These are phyloP conservation scores for Artemisia tridentata DNA, from an alignment of 129 eudicot genomes.

Conservation along the genomic window DNA sequence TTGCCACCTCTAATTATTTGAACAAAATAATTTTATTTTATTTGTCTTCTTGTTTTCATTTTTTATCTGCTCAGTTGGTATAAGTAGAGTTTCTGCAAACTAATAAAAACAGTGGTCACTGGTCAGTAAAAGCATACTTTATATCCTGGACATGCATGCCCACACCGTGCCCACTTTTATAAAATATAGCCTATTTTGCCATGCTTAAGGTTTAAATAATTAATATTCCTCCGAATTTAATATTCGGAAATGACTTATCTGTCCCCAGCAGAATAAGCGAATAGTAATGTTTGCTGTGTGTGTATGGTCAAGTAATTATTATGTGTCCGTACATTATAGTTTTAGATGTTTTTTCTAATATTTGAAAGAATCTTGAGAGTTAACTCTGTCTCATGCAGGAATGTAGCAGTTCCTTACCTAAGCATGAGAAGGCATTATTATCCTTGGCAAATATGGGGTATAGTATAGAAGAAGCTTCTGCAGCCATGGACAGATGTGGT, in stretches of 20 bases:
- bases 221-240: background rate
- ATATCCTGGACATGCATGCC: no score
- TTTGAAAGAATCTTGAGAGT: conserved; percentile 8
- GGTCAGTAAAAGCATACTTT: no score
- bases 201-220: background rate
- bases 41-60: background rate
- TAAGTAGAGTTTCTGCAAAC: background rate
- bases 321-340: background rate
- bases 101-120: background rate
- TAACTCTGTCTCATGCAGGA: conserved; percentile 44
- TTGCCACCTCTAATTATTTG: no score
- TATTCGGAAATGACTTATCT: background rate
- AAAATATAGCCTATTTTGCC: background rate
- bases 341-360: conserved; percentile 1
- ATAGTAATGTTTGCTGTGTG: background rate
- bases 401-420: conserved; percentile 35
- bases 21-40: no score
- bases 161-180: background rate
- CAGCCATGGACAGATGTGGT: conserved; percentile 94
- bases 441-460: conserved; percentile 69
- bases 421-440: conserved; percentile 39
- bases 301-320: background rate
- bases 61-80: background rate
- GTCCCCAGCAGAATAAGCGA: background rate
- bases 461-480: conserved; percentile 56